These are phyloP conservation scores for Artemisia tridentata DNA, from an alignment of 129 eudicot genomes.

Conservation along the genomic window DNA sequence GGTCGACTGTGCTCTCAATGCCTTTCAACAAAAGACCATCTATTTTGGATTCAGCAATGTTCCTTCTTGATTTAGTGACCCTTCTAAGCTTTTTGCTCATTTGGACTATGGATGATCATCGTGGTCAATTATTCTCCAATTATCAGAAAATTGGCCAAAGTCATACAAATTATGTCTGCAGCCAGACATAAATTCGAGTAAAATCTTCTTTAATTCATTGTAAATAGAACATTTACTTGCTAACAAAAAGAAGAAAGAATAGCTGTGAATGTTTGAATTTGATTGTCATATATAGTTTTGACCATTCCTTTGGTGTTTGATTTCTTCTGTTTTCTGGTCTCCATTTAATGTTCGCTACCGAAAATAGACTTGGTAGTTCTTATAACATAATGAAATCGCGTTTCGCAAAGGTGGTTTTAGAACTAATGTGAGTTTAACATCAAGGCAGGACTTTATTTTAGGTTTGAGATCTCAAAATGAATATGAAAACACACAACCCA, in stretches of 20 bases:
- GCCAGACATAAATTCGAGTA: conserved; percentile 7
- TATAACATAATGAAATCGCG: no score
- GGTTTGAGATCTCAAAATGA: no score
- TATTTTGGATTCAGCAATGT: conserved; percentile 72
- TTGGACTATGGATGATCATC: not conserved
- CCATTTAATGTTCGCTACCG: no score
- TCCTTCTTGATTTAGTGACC: conserved; percentile 38
- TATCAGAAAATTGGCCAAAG: conserved; percentile 19
- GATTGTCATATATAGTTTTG: not conserved
- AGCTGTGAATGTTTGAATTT: not conserved
- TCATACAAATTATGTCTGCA: conserved; percentile 24
- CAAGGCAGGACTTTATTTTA: no score
- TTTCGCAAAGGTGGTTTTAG: no score
- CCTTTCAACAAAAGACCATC: conserved; percentile 69
- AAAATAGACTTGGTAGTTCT: no score
- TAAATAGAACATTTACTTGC: conserved; percentile 26
- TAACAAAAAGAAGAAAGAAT: not conserved
- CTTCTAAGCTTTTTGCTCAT: not conserved
- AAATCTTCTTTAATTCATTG: conserved; percentile 21
- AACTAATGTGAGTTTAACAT: no score
- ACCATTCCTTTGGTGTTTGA: not conserved
- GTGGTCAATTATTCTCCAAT: conserved; percentile 2
- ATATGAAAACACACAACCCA: no score
- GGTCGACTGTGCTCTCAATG: conserved; percentile 78
- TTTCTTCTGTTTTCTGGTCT: no score